phyloP scores from a whole-genome alignment of 139 green algal species.

The Pleodorina starrii region DNA sequence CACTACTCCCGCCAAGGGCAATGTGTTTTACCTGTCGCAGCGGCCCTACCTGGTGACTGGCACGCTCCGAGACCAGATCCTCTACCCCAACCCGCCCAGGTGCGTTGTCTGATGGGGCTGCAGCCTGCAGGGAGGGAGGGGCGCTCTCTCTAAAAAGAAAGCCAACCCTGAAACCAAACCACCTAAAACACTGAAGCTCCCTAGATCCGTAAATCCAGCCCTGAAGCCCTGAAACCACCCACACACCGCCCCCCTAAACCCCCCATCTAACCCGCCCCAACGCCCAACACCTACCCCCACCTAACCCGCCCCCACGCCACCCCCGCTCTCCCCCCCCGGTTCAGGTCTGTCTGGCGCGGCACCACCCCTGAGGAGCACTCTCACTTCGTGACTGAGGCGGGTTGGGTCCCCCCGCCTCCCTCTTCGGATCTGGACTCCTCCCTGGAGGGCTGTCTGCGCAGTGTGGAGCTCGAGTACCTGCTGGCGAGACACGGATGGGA shows the following conservation, averaged over 20 bases:
- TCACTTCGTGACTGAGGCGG: conserved; percentile 16
- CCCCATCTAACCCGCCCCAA: background rate
- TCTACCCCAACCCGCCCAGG: conserved; percentile 88
- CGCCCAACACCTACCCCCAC: background rate
- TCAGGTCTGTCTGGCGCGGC: conserved; percentile 65
- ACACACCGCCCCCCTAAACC: background rate
- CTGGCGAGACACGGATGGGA: conserved; percentile 76
- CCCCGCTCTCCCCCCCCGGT: background rate
- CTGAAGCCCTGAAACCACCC: too few relatives aligned
- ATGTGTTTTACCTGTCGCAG: conserved; percentile 93
- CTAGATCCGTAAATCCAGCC: too few relatives aligned
- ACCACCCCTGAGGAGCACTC: conserved; percentile 50
- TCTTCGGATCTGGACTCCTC: conserved; percentile 56
- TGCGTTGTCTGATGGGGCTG: background rate
- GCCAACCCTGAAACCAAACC: too few relatives aligned
- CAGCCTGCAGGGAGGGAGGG: too few relatives aligned
- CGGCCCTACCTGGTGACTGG: conserved; percentile 87
- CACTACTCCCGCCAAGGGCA: conserved; percentile 60
- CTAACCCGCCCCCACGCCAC: background rate
- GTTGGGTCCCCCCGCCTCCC: conserved; percentile 13
- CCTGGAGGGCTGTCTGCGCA: conserved; percentile 75
- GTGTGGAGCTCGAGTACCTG: conserved; percentile 92
- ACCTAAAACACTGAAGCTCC: too few relatives aligned
- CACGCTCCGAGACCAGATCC: conserved; percentile 91
- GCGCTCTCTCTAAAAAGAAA: too few relatives aligned